phyloP scores from a whole-genome alignment of 768 basidiomycete genomes.

The Tylopilus sp. region DNA sequence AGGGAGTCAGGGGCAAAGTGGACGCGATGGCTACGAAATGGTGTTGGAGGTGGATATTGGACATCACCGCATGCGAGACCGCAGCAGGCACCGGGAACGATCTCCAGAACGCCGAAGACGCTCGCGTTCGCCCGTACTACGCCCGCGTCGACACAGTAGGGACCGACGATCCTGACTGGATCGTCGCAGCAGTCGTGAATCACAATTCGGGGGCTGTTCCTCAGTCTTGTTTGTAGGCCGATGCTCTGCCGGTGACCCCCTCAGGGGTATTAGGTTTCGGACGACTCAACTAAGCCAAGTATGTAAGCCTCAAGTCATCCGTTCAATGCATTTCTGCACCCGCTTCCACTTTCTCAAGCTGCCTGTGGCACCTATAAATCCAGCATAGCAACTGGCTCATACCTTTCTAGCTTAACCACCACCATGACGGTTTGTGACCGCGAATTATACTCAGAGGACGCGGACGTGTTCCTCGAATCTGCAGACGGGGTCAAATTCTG shows the following conservation, averaged over 20 bases:
- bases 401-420: neutral
- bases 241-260: conserved; percentile 3
- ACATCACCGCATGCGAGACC: conserved; percentile 43
- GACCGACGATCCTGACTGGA: conserved; percentile 37
- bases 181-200: conserved; percentile 21
- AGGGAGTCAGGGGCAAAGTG: conserved; percentile 29
- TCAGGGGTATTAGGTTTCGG: conserved; percentile 13
- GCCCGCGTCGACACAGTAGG: conserved; percentile 25
- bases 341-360: conserved; percentile 3
- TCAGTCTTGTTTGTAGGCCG: conserved; percentile 22
- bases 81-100: conserved; percentile 50
- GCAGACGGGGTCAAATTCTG: conserved; percentile 46
- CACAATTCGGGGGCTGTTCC: conserved; percentile 13
- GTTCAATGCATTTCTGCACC: neutral
- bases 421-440: conserved; percentile 29
- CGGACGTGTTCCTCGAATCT: conserved; percentile 53
- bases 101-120: conserved; percentile 22
- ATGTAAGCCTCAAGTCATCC: conserved; percentile 18
- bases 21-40: conserved; percentile 57
- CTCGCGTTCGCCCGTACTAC: conserved; percentile 19
- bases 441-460: conserved; percentile 44
- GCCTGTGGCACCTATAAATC: conserved; percentile 22
- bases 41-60: conserved; percentile 68
- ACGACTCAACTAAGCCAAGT: conserved; percentile 11
- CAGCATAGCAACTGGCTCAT: neutral